A percentile compares a stretch with the other conserved stretches of the same genome.
phyloP scores from a whole-genome alignment of 2,329 filamentous ascomycete genomes.

The Fusarium gaditjirri region DNA sequence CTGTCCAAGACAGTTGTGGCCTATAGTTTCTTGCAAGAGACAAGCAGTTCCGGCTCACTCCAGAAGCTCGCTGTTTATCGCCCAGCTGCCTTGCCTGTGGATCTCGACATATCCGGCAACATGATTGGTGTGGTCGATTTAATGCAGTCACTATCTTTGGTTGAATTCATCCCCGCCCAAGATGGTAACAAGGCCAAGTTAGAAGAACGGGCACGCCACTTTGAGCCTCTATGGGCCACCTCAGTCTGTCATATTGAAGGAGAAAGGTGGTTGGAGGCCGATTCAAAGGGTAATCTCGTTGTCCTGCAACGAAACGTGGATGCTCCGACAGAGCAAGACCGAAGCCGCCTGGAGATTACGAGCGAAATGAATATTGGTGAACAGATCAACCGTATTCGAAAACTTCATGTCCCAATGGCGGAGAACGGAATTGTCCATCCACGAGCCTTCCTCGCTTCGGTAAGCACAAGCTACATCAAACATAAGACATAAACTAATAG shows the following conservation, averaged over 20 bases:
- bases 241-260: slow-evolving; percentile 77
- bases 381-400: slow-evolving; percentile 89
- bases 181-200: slow-evolving; percentile 71
- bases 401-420: slow-evolving; percentile 73
- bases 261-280: slow-evolving; percentile 82
- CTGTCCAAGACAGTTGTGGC: slow-evolving; percentile 86
- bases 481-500: slow-evolving; percentile 19
- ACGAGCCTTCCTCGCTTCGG: slow-evolving; percentile 88
- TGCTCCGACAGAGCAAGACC: slow-evolving; percentile 80
- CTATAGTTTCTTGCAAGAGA: slow-evolving; percentile 66
- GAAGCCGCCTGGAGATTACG: slow-evolving; percentile 74
- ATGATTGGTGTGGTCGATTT: slow-evolving; percentile 88
- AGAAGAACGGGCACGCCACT: slow-evolving; percentile 81
- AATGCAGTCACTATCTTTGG: slow-evolving; percentile 89
- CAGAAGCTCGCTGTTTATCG: slow-evolving; percentile 80
- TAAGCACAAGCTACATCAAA: slow-evolving; percentile 56
- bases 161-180: slow-evolving; percentile 73
- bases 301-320: slow-evolving; percentile 79
- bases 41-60: slow-evolving; percentile 66
- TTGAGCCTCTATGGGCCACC: slow-evolving; percentile 84
- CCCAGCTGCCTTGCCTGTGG: slow-evolving; percentile 84
- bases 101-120: slow-evolving; percentile 78
- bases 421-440: slow-evolving; percentile 77
- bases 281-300: slow-evolving; percentile 88
- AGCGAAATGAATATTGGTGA: slow-evolving; percentile 90